phyloP scores from a whole-genome alignment of 2,329 filamentous ascomycete genomes.

The Arthrobotrys sphaeroides region DNA sequence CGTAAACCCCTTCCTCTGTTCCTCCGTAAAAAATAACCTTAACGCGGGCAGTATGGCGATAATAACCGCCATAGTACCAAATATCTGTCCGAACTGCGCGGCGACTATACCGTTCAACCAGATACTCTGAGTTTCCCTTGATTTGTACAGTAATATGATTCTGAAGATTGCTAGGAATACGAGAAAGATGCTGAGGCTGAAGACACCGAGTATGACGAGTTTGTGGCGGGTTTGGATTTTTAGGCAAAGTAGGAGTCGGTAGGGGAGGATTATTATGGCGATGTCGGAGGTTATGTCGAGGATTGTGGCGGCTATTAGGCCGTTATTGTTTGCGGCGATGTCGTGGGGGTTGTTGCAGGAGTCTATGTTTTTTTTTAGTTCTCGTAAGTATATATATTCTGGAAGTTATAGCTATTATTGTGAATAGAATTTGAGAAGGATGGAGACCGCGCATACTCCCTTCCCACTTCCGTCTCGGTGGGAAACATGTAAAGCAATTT shows the following conservation, averaged over 20 bases:
- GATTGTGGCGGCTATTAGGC: conserved; percentile 24
- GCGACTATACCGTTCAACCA: conserved; percentile 18
- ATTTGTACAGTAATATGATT: conserved; percentile 11
- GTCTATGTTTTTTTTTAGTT: neutral
- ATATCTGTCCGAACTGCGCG: conserved; percentile 28
- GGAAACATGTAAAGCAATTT: conserved; percentile 36
- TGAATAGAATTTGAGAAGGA: neutral
- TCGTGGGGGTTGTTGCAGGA: conserved; percentile 25
- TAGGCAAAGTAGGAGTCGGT: conserved; percentile 8
- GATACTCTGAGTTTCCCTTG: neutral
- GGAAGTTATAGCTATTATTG: too few relatives aligned
- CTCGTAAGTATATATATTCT: too few relatives aligned
- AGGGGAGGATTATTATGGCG: conserved; percentile 8
- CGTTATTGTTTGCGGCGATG: conserved; percentile 27
- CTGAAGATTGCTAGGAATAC: conserved; percentile 8
- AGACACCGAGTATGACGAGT: conserved; percentile 3
- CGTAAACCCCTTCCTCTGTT: conserved; percentile 3
- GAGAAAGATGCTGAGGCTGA: conserved; percentile 19
- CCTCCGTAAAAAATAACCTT: conserved; percentile 19
- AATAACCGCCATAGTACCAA: conserved; percentile 10
- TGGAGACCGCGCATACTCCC: conserved; percentile 34
- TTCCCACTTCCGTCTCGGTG: conserved; percentile 34
- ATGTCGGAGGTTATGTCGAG: conserved; percentile 28
- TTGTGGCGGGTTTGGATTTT: conserved; percentile 18
- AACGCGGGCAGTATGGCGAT: conserved; percentile 18